These are phyloP conservation scores for Carex littledalei DNA, from an alignment of 176 grass and related monocot species.

Conservation along the genomic window DNA sequence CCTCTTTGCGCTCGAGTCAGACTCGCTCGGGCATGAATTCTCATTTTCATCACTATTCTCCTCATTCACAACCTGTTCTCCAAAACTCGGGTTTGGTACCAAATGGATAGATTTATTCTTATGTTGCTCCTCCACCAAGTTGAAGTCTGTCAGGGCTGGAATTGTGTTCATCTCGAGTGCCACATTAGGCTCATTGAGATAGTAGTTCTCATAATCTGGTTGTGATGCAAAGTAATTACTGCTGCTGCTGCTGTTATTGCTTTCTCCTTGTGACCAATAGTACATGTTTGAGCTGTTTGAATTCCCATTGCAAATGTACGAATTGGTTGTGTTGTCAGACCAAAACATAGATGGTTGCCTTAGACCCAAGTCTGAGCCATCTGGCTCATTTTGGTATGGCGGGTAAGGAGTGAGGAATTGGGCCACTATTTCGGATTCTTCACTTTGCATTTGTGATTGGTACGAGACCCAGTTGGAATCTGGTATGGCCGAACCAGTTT, in stretches of 20 bases:
- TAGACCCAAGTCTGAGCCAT: slow-evolving; percentile 25
- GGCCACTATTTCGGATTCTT: slow-evolving; percentile 67
- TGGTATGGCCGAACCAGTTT: slow-evolving; percentile 3
- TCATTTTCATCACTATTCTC: slow-evolving; percentile 21
- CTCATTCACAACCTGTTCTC: not conserved
- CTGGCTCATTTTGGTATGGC: slow-evolving; percentile 29
- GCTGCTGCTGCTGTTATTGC: slow-evolving; percentile 13
- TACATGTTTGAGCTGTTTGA: slow-evolving; percentile 21
- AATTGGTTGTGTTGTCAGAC: slow-evolving; percentile 24
- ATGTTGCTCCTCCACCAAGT: slow-evolving; percentile 37
- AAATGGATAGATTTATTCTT: not conserved
- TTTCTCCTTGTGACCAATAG: slow-evolving; percentile 36
- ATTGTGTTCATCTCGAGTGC: slow-evolving; percentile 45
- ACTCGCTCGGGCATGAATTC: not conserved
- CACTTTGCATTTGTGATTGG: slow-evolving; percentile 27
- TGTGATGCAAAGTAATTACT: slow-evolving; percentile 22
- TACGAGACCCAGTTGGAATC: slow-evolving; percentile 35
- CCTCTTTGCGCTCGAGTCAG: slow-evolving; percentile 25
- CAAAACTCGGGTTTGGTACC: slow-evolving; percentile 13
- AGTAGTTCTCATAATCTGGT: slow-evolving; percentile 31
- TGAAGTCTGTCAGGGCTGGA: slow-evolving; percentile 34
- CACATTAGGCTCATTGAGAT: slow-evolving; percentile 41
- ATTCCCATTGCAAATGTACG: slow-evolving; percentile 19
- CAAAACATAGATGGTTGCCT: slow-evolving; percentile 32
- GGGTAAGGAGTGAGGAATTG: slow-evolving; percentile 56